Evolutionary conservation across 2,329 filamentous ascomycete species (phyloP).

Genomic region (Lecanosticta acicola): DNA sequence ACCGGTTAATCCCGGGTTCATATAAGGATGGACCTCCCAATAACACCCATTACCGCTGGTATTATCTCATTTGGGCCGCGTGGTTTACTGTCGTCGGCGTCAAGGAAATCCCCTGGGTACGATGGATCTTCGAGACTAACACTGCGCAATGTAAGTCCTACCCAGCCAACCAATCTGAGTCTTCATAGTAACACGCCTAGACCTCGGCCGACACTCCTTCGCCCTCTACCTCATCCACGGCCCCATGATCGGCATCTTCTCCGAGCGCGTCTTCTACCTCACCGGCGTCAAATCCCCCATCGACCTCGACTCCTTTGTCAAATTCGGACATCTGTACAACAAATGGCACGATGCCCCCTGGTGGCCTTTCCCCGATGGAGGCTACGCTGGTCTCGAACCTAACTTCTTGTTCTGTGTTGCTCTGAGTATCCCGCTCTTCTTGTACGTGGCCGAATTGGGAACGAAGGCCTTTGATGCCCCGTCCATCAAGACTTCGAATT

Average conservation of each 20-base stretch:
- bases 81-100: conserved; percentile 22
- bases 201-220: conserved; percentile 58
- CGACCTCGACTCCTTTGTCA: conserved; percentile 13
- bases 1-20: conserved; percentile 18
- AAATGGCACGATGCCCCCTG: conserved; percentile 21
- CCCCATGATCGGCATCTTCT: conserved; percentile 78
- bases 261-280: conserved; percentile 84
- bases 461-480: conserved; percentile 25
- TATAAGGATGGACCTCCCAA: conserved; percentile 17
- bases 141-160: conserved; percentile 20
- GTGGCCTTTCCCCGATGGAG: conserved; percentile 26
- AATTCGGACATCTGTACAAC: conserved; percentile 18
- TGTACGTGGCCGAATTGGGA: conserved; percentile 26
- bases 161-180: too few relatives aligned
- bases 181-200: too few relatives aligned
- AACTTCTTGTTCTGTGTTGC: conserved; percentile 23
- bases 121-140: conserved; percentile 21
- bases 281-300: conserved; percentile 22
- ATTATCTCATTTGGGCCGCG: conserved; percentile 55
- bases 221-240: conserved; percentile 61
- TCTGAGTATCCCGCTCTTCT: conserved; percentile 21
- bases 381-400: conserved; percentile 20
- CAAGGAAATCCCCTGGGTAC: conserved; percentile 22
- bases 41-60: conserved; percentile 25
- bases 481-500: conserved; percentile 18